Percentiles rank a stretch among this genome's conserved stretches.
phyloP scores from a whole-genome alignment of 371 early-diverging fungal species.

The Mortierella sp. region DNA sequence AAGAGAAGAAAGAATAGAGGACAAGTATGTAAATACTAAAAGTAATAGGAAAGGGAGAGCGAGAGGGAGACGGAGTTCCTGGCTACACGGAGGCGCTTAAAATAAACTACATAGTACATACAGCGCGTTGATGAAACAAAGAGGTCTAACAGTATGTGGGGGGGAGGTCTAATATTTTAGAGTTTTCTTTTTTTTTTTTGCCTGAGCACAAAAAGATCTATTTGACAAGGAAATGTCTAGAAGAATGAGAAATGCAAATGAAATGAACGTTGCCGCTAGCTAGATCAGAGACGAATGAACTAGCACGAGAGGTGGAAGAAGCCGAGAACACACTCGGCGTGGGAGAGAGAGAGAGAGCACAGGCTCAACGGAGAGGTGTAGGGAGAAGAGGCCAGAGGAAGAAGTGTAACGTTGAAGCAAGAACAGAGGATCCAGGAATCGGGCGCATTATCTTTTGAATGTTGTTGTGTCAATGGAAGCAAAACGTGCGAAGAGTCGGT shows the following conservation, averaged over 20 bases:
- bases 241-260: conserved; percentile 1
- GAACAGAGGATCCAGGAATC: neutral
- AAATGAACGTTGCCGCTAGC: conserved; percentile 1
- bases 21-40: neutral
- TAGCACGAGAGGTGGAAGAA: neutral
- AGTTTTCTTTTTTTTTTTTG: neutral
- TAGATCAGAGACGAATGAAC: neutral
- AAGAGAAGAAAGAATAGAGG: neutral
- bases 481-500: neutral
- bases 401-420: neutral
- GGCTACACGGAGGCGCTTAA: conserved; percentile 9
- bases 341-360: neutral
- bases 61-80: conserved; percentile 6
- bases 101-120: neutral
- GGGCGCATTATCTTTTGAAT: neutral
- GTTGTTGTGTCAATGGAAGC: neutral
- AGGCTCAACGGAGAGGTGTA: neutral
- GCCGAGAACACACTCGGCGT: neutral
- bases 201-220: neutral
- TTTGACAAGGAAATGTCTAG: neutral
- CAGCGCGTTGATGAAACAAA: conserved; percentile 6
- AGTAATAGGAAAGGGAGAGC: conserved; percentile 1
- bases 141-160: neutral
- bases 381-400: neutral
- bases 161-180: neutral